Percentiles rank a stretch among this genome's conserved stretches.
phyloP scores from a whole-genome alignment of 2,329 filamentous ascomycete genomes.

The Calonectria henricotiae region DNA sequence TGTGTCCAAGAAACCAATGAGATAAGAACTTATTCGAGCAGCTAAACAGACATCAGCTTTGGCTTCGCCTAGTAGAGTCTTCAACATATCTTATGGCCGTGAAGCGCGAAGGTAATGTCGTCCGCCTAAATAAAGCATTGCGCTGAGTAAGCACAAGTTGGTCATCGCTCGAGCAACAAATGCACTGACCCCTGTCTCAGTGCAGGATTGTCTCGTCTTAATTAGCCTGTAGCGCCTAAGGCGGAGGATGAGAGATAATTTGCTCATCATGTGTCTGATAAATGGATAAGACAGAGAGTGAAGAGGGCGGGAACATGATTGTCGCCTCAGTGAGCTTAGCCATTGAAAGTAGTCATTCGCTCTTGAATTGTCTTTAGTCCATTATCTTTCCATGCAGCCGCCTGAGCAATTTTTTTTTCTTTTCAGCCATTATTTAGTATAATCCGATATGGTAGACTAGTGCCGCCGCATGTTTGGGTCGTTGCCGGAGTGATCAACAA shows the following conservation, averaged over 20 bases:
- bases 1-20: not conserved
- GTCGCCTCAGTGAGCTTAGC: no score
- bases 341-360: no score
- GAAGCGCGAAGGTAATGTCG: not conserved
- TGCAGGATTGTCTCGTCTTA: conserved; percentile 6
- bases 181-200: conserved; percentile 13
- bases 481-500: no score
- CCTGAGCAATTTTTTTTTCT: no score
- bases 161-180: not conserved
- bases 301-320: no score
- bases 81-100: not conserved
- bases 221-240: not conserved
- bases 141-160: conserved; percentile 4
- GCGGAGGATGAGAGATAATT: conserved; percentile 1
- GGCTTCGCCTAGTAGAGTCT: not conserved
- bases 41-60: not conserved
- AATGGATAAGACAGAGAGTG: no score
- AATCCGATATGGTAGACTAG: no score
- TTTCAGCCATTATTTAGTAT: no score
- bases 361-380: no score
- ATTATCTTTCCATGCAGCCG: no score
- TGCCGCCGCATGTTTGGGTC: no score
- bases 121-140: conserved; percentile 11
- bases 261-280: not conserved
- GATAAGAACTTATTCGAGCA: not conserved